Evolutionary conservation across 2,329 filamentous ascomycete genomes (phyloP).

Genomic region (Davidsoniella australis): DNA sequence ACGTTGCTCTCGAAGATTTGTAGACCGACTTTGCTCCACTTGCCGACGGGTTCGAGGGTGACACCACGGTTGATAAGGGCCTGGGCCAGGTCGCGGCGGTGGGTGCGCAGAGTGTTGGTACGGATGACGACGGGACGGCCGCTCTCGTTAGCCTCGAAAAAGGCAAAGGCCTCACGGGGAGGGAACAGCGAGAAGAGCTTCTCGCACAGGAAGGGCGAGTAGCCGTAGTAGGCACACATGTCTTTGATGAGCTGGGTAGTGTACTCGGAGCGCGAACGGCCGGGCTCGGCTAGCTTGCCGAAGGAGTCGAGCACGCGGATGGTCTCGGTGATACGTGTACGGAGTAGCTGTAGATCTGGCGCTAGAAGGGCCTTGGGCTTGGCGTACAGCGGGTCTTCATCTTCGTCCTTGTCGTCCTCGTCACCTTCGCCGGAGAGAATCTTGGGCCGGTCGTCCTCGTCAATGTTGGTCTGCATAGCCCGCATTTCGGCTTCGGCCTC

Average conservation of each 20-base stretch:
- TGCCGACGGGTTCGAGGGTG: conserved; percentile 87
- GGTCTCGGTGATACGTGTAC: conserved; percentile 80
- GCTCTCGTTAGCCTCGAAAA: conserved; percentile 97
- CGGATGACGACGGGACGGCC: conserved; percentile 86
- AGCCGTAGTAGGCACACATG: conserved; percentile 92
- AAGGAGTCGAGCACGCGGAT: conserved; percentile 85
- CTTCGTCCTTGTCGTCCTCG: conserved; percentile 40
- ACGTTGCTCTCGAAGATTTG: conserved; percentile 84
- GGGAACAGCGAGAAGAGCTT: conserved; percentile 90
- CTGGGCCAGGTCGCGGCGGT: conserved; percentile 68
- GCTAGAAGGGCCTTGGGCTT: conserved; percentile 52
- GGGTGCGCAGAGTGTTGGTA: conserved; percentile 79
- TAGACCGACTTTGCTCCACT: conserved; percentile 95
- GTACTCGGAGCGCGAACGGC: conserved; percentile 75
- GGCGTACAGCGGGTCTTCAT: conserved; percentile 39
- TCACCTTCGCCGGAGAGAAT: conserved; percentile 38
- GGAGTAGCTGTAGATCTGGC: conserved; percentile 76
- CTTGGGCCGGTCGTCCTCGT: conserved; percentile 47
- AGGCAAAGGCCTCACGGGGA: conserved; percentile 85
- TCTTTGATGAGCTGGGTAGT: conserved; percentile 74
- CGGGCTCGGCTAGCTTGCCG: conserved; percentile 60
- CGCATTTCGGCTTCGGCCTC: conserved; percentile 75
- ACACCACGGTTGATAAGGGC: conserved; percentile 91
- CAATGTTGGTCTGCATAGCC: conserved; percentile 89
- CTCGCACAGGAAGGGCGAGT: conserved; percentile 84